These are phyloP conservation scores for Jatropha multifida DNA, from an alignment of 441 rosid genomes.

Conservation along the genomic window DNA sequence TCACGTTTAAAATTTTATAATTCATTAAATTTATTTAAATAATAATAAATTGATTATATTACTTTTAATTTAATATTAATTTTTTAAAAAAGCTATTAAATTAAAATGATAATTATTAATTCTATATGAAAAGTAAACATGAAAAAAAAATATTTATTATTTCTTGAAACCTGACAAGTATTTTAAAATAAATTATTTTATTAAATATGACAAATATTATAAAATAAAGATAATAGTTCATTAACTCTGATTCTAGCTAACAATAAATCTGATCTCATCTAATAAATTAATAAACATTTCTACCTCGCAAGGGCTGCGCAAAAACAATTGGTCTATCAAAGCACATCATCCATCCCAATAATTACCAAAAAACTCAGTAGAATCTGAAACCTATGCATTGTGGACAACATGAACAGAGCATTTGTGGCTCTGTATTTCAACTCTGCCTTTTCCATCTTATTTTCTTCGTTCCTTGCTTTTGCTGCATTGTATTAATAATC, in stretches of 20 bases:
- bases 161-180: too few relatives aligned
- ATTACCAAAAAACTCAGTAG: background rate
- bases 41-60: too few relatives aligned
- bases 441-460: background rate
- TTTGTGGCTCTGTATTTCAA: background rate
- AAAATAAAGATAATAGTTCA: background rate
- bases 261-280: background rate
- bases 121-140: too few relatives aligned
- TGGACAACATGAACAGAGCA: background rate
- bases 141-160: too few relatives aligned
- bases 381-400: constrained; percentile 3
- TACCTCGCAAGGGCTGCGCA: background rate
- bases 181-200: too few relatives aligned
- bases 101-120: too few relatives aligned
- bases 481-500: background rate
- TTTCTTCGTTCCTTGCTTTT: background rate
- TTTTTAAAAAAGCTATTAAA: too few relatives aligned
- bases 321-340: too few relatives aligned
- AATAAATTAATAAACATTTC: background rate
- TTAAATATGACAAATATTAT: too few relatives aligned
- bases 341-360: background rate
- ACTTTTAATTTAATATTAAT: too few relatives aligned
- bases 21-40: too few relatives aligned
- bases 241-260: background rate
- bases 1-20: too few relatives aligned